Percentiles rank a stretch among this genome's conserved stretches.
phyloP scores from a whole-genome alignment of 306 rosid species.

The Canavalia ensiformis region DNA sequence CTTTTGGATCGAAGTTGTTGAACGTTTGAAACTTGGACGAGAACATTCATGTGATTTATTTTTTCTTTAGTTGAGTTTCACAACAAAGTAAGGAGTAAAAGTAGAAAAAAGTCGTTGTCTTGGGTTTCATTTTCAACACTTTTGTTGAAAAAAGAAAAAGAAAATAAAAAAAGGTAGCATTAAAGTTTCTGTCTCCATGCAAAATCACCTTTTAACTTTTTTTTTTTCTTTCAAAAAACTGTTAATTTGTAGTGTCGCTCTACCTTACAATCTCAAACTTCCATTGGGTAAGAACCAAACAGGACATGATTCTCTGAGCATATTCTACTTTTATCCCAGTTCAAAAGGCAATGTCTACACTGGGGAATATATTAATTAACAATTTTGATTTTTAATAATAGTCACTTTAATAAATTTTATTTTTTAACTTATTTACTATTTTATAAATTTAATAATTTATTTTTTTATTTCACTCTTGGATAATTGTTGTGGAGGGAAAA shows the following conservation, averaged over 20 bases:
- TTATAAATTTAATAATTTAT: too few species aligned
- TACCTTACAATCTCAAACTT: constrained; percentile 58
- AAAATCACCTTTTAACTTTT: constrained; percentile 44
- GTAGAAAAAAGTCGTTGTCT: constrained; percentile 7
- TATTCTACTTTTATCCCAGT: constrained; percentile 40
- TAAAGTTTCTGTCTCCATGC: constrained; percentile 53
- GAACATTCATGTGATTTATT: constrained; percentile 23
- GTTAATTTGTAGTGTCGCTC: constrained; percentile 31
- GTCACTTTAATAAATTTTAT: too few species aligned
- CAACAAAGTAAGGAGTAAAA: not conserved
- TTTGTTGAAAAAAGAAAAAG: constrained; percentile 9
- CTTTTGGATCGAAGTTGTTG: constrained; percentile 35
- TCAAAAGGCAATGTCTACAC: constrained; percentile 31
- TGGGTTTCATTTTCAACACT: constrained; percentile 36
- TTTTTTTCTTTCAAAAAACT: not conserved
- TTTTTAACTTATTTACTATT: too few species aligned
- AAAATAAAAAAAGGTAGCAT: not conserved
- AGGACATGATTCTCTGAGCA: constrained; percentile 49
- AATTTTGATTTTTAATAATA: too few species aligned
- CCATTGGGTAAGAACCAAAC: constrained; percentile 59
- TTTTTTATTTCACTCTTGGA: too few species aligned
- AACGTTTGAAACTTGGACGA: constrained; percentile 39
- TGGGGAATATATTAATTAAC: too few species aligned
- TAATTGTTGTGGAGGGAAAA: too few species aligned
- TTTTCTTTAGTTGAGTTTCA: constrained; percentile 5